Evolutionary conservation across 768 basidiomycete species (phyloP), one percentile per base, ranked within the genome.

Genomic region (Agaricus subrufescens): DNA sequence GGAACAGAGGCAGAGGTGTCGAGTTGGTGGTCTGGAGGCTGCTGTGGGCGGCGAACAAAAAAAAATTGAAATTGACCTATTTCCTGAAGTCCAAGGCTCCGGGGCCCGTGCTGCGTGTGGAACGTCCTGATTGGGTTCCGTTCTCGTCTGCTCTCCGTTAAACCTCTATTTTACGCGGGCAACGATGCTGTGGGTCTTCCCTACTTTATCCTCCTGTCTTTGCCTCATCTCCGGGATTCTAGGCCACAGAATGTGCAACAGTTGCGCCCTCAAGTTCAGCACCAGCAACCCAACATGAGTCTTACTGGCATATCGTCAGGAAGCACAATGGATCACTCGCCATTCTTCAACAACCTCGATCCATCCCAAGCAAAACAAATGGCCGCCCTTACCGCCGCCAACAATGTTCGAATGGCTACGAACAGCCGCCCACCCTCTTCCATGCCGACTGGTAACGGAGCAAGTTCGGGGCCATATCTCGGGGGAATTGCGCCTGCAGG

Each of bases 311-410:
- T 71, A 63, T 54, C 68, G 38, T 52, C 66, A 19, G 66, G 62
- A 54, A 34, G 65, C 50, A 59, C 72, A 46, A 74, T 75, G 56
- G 69, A 74, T 58, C 65, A 73, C 52, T 58, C 71, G 19, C 62
- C 65, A 12, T 72, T 72, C 61, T 81, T 82, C 73, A 76, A 68
- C 62, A 70, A 71, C 64, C 75, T 89, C 60, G 87, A 91, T 69
- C 75, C 86, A 57, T 77, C 79, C 50, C 77, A 83, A 45, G 83
- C 78, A 49, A 92, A 91, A 69, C 90, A 92, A 72, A 87, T 91
- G 82, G 86, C 87, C 30, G 86, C 86, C 9, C 81, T 91, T 61
- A 84, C 77, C 63, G 84, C 80, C 52, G 85, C 77, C 48, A 83
- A 76, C 62, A 77, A 82, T 62, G 80, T 82, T 65, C 76, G 84